A percentile compares a stretch with the other conserved stretches of the same genome.
These are phyloP conservation scores for Penicillium crustosum DNA, from an alignment of 2,329 filamentous ascomycete species.

Conservation along the genomic window DNA sequence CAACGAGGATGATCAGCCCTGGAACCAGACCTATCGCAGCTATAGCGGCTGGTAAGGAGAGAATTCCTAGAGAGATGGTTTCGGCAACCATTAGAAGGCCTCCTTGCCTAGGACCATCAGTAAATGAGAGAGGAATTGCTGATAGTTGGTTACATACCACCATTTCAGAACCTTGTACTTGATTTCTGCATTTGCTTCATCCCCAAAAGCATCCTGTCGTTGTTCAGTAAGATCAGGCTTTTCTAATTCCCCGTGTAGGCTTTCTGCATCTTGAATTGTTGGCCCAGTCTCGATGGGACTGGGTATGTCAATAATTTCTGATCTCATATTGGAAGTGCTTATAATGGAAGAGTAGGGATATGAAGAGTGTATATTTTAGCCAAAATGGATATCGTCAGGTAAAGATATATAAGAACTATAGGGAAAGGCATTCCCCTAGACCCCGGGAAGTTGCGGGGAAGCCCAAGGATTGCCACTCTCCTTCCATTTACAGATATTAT, in stretches of 20 bases:
- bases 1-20: slow-evolving; percentile 52
- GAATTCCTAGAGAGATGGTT: slow-evolving; percentile 56
- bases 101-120: background rate
- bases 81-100: slow-evolving; percentile 54
- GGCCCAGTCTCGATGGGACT: background rate
- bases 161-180: background rate
- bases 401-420: background rate
- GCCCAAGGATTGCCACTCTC: background rate
- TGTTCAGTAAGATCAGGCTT: background rate
- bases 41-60: slow-evolving; percentile 55
- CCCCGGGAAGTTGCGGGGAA: background rate
- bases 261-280: background rate
- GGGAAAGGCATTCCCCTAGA: background rate
- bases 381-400: background rate
- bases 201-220: background rate
- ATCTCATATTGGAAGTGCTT: background rate
- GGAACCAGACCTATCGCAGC: slow-evolving; percentile 54
- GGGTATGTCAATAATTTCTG: background rate
- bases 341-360: background rate
- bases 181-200: background rate
- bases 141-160: background rate
- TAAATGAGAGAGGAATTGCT: background rate
- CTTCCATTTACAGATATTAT: background rate
- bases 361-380: background rate
- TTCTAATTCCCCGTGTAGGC: background rate